These are phyloP conservation scores for Cicer pinnatifidum DNA, from an alignment of 306 rosid genomes.

Conservation along the genomic window DNA sequence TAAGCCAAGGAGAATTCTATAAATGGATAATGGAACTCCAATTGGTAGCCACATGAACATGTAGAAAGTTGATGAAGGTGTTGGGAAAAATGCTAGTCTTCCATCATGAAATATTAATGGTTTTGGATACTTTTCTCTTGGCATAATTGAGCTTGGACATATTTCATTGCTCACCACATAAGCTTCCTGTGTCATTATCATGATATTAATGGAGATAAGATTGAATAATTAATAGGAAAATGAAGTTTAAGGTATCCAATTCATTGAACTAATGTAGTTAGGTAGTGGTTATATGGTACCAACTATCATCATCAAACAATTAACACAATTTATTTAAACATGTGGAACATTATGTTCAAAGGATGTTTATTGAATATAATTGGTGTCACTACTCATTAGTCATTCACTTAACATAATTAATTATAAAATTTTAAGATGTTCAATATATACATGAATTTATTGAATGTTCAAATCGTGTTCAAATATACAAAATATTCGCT, in stretches of 20 bases:
- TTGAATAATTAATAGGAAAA: not conserved
- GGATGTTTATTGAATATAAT: no score
- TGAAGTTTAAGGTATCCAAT: not conserved
- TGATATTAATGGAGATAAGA: not conserved
- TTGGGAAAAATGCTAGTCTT: slow-evolving; percentile 78
- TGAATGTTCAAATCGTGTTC: no score
- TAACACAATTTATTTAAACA: no score
- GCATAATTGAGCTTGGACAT: slow-evolving; percentile 13
- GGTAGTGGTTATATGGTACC: not conserved
- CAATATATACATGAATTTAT: no score
- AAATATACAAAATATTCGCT: no score
- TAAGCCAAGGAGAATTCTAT: slow-evolving; percentile 44
- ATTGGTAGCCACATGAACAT: slow-evolving; percentile 73
- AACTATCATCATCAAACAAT: not conserved
- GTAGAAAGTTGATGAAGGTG: slow-evolving; percentile 65
- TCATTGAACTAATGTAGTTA: not conserved
- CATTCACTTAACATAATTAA: no score
- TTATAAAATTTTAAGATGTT: no score
- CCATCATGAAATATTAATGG: slow-evolving; percentile 83
- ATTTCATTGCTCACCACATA: slow-evolving; percentile 38
- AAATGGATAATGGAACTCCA: slow-evolving; percentile 49
- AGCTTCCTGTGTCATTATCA: slow-evolving; percentile 42
- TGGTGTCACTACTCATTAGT: no score
- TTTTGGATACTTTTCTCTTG: slow-evolving; percentile 69
- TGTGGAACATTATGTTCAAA: no score